Evolutionary conservation across 176 grass and related monocot species (phyloP).

Genomic region (Miscanthus lutarioriparius): DNA sequence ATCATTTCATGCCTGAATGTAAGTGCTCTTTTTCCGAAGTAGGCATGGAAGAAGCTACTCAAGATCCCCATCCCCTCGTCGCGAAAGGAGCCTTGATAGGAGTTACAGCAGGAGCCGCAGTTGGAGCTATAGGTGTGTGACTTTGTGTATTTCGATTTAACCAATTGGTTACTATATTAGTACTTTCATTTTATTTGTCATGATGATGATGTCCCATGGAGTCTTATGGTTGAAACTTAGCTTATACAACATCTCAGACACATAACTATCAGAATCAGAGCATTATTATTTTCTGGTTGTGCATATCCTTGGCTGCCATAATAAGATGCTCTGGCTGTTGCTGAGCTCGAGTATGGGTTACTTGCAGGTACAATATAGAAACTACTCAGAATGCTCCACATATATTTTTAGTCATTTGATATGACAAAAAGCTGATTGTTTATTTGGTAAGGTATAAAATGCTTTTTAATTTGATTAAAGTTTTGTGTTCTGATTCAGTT

Average conservation of each 20-base stretch:
- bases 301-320: not conserved
- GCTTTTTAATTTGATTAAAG: not conserved
- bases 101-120: conserved; percentile 85
- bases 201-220: not conserved
- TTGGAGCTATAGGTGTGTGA: conserved; percentile 76
- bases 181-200: not conserved
- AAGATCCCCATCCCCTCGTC: conserved; percentile 73
- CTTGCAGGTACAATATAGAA: too few species aligned
- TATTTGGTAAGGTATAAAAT: not conserved
- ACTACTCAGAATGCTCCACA: not conserved
- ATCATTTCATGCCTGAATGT: conserved; percentile 30
- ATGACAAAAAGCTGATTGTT: not conserved
- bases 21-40: not conserved
- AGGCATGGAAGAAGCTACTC: conserved; percentile 71
- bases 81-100: conserved; percentile 48
- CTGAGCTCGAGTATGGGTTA: too few species aligned
- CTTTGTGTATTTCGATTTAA: not conserved
- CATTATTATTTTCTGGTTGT: not conserved
- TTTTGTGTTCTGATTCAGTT: not conserved
- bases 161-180: not conserved
- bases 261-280: not conserved
- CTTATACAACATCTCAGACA: not conserved
- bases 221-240: not conserved
- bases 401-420: not conserved
- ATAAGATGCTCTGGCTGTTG: not conserved